Evolutionary conservation across 306 rosid genomes (phyloP), one percentile per base, ranked within the genome.

Genomic region (Sindora glabra): DNA sequence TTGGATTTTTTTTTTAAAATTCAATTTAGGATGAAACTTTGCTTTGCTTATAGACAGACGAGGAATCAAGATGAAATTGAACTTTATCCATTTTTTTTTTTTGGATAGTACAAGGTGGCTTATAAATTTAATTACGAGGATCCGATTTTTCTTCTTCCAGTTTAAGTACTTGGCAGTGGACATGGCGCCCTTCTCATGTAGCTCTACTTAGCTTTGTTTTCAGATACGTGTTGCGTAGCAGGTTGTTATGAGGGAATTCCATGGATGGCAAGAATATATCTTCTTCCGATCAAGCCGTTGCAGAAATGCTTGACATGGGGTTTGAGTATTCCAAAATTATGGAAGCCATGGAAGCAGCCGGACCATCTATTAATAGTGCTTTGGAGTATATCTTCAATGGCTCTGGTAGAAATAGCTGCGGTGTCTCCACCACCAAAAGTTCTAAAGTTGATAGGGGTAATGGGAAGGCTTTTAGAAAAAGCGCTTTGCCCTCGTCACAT

Each of bases 231-330:
- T 5, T 17, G 3, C 10, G 21, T 22, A 47, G 6, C 5, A 46
- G 22, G 26, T 54, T 32, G 45, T 53, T 34, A 15, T 7, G 30
- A 25, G 34, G 30, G 46, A 17, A 40, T 56, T 56, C 64, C 39
- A 86, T 86, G 87, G 72, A 57, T 44, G 49, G 44, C 33, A 63
- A 67, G 52, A 63, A 48, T 10, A 12, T 44, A 29, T 69, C 82
- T 21, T 59, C 74, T 5, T 74, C 71, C 7, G 76, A 74, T 19
- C 67, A 78, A 78, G 82, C 74, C 1, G 41, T 76, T 56, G 79
- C 74, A 10, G 78, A 78, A 62, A 59, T 86, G 81, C 58, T 81
- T 56, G 90, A 76, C 63, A 86, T 83, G 95, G 95, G 90, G 17
- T 86, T 86, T 30, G 76, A 68, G 59, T 50, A 72, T 68, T 65